Evolutionary conservation across 2,329 filamentous ascomycete species (phyloP), one percentile per base, ranked within the genome.

Genomic region (Monilinia laxa): DNA sequence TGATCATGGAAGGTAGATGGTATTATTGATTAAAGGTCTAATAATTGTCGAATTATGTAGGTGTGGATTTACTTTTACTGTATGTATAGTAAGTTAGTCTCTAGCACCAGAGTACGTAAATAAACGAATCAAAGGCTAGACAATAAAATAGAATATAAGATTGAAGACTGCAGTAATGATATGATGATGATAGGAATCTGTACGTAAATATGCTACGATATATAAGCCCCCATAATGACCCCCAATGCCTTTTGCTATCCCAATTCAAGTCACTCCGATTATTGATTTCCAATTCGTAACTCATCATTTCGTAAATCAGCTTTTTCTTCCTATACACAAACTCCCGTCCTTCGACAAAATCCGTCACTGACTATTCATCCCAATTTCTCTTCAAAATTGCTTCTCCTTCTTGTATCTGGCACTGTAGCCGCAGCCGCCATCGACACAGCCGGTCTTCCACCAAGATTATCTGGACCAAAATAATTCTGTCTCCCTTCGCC

Each of bases 381-480:
- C 53, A 59, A 59, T 28, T 47, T 42, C n/a, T 49, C 57, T 9
- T 18, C 23, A 59, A 59, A 47, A 49, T 28, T 42, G 16, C 57
- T 59, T 20, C 23, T 59, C 20, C 25, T 59, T 14, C 25, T 28
- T 16, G 57, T 47, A 23, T 47, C 38, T 7, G 25, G 28, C n/a
- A 10, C 31, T 31, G 28, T 11, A 42, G 31, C 18, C 20, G 31
- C 38, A 58, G 12, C 9, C 7, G 16, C 31, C 66, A 42, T 57
- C n/a, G 25, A 49, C 12, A 12, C 65, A 45, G 62, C 42, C 40
- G 52, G 66, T 7, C 28, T n/a, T 47, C 11, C 47, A 10, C 25
- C n/a, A 25, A 73, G 12, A 67, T 71, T 73, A 67, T 73, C 73
- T 12, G 65, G 31, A 25, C 40, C 47, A 28, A 65, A 62, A n/a